Percentiles rank a stretch among this genome's conserved stretches.
Evolutionary conservation across 805 yeast genomes (phyloP).

Genomic region (Maudiozyma bulderi): DNA sequence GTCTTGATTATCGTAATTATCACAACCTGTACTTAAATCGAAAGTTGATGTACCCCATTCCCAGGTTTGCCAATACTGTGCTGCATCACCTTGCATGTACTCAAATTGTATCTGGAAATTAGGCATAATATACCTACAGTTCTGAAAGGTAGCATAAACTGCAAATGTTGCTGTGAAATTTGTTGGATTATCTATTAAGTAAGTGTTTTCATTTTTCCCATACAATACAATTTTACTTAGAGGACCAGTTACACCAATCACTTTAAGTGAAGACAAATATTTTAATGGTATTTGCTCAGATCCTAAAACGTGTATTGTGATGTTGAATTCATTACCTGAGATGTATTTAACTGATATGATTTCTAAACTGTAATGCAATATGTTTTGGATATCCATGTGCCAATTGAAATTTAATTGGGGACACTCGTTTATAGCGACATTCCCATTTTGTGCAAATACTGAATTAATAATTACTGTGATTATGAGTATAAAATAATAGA

Average conservation of each 20-base stretch:
- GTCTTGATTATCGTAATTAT: slow-evolving; percentile 10
- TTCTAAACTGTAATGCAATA: slow-evolving; percentile 10
- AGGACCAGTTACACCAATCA: slow-evolving; percentile 15
- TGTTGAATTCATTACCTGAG: slow-evolving; percentile 8
- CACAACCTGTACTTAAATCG: slow-evolving; percentile 15
- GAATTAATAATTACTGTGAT: too few species aligned
- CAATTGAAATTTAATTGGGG: slow-evolving; percentile 11
- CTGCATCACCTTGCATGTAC: slow-evolving; percentile 10
- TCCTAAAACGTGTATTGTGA: slow-evolving; percentile 15
- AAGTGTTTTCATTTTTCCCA: slow-evolving; percentile 12
- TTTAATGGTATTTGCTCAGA: slow-evolving; percentile 10
- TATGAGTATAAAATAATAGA: too few species aligned
- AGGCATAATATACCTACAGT: slow-evolving; percentile 13
- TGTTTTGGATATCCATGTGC: slow-evolving; percentile 4
- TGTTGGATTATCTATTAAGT: slow-evolving; percentile 11
- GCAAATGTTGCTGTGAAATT: slow-evolving; percentile 15
- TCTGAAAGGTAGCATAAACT: slow-evolving; percentile 7
- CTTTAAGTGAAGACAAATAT: slow-evolving; percentile 10
- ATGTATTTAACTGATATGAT: slow-evolving; percentile 7
- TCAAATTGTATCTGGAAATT: slow-evolving; percentile 16
- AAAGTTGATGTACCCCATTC: slow-evolving; percentile 12
- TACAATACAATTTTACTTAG: slow-evolving; percentile 8
- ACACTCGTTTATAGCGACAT: slow-evolving; percentile 5
- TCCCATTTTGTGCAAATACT: neutral
- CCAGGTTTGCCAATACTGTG: slow-evolving; percentile 7